phyloP scores from a whole-genome alignment of 805 yeast species.

The Yarrowia yakushimensis region DNA sequence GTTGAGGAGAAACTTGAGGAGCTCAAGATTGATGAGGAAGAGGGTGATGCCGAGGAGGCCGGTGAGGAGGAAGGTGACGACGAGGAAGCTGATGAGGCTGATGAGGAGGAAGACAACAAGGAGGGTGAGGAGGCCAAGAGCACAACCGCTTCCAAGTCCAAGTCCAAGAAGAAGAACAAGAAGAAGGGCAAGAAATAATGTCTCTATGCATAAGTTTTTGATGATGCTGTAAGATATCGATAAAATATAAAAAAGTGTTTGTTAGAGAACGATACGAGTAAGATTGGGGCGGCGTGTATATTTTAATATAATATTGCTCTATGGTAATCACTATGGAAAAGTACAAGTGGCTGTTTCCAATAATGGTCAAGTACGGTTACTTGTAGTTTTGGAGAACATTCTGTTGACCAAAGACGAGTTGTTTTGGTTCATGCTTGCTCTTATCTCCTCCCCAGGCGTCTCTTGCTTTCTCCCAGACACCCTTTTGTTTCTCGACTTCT shows the following conservation, averaged over 20 bases:
- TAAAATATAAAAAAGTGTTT: neutral
- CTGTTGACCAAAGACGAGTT: neutral
- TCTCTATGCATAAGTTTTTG: slow-evolving; percentile 18
- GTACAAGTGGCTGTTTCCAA: no score
- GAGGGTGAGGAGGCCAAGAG: slow-evolving; percentile 1
- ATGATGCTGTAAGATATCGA: slow-evolving; percentile 15
- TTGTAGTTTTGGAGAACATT: neutral
- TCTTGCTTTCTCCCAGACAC: slow-evolving; percentile 3
- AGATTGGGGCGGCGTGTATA: neutral
- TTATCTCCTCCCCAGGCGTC: neutral
- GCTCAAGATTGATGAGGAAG: slow-evolving; percentile 20
- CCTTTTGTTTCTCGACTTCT: slow-evolving; percentile 19
- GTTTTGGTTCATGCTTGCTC: neutral
- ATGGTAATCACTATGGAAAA: no score
- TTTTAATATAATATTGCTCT: no score
- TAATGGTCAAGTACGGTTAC: neutral
- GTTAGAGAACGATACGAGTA: neutral
- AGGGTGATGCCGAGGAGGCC: neutral
- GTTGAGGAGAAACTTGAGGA: slow-evolving; percentile 11
- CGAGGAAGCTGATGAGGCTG: neutral
- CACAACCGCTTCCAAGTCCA: slow-evolving; percentile 14
- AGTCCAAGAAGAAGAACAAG: slow-evolving; percentile 23
- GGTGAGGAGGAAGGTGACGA: neutral
- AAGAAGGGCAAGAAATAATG: slow-evolving; percentile 25
- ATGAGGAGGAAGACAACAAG: neutral